Percentiles rank a stretch among this genome's conserved stretches.
phyloP scores from a whole-genome alignment of 139 green algal genomes.

The Pycnococcus provasolii region DNA sequence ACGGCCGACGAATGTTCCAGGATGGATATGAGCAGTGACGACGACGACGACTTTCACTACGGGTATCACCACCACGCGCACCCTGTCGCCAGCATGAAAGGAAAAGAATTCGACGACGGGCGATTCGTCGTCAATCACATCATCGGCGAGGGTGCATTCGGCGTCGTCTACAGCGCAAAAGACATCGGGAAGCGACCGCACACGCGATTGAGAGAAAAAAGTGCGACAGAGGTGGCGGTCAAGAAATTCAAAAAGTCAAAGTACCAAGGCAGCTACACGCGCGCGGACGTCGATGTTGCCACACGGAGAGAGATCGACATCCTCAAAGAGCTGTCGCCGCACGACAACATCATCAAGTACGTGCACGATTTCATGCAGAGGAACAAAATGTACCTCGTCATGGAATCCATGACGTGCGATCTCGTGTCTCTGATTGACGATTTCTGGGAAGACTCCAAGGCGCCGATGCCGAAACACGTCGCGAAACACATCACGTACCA shows the following conservation, averaged over 20 bases:
- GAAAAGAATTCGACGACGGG: no score
- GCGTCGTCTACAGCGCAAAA: slow-evolving; percentile 21
- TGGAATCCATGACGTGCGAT: slow-evolving; percentile 53
- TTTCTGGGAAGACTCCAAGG: neutral
- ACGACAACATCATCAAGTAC: slow-evolving; percentile 42
- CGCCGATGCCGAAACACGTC: neutral
- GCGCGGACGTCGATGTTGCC: slow-evolving; percentile 45
- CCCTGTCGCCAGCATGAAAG: no score
- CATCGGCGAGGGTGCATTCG: slow-evolving; percentile 31
- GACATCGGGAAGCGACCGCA: neutral
- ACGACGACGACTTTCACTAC: no score
- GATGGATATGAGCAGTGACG: no score
- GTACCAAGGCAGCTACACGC: slow-evolving; percentile 29
- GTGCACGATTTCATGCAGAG: slow-evolving; percentile 44
- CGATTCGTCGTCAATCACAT: slow-evolving; percentile 21
- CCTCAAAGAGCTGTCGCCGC: slow-evolving; percentile 32
- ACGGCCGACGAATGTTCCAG: no score
- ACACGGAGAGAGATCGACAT: slow-evolving; percentile 36
- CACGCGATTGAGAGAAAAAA: no score
- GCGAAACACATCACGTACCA: slow-evolving; percentile 44
- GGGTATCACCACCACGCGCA: no score
- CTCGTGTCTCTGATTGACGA: slow-evolving; percentile 43
- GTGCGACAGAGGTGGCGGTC: slow-evolving; percentile 17
- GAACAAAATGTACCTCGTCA: slow-evolving; percentile 48
- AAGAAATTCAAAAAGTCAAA: slow-evolving; percentile 31